A percentile compares a stretch with the other conserved stretches of the same genome.
Evolutionary conservation across 2,329 filamentous ascomycete species (phyloP).

Genomic region (Elsinoe fawcettii): DNA sequence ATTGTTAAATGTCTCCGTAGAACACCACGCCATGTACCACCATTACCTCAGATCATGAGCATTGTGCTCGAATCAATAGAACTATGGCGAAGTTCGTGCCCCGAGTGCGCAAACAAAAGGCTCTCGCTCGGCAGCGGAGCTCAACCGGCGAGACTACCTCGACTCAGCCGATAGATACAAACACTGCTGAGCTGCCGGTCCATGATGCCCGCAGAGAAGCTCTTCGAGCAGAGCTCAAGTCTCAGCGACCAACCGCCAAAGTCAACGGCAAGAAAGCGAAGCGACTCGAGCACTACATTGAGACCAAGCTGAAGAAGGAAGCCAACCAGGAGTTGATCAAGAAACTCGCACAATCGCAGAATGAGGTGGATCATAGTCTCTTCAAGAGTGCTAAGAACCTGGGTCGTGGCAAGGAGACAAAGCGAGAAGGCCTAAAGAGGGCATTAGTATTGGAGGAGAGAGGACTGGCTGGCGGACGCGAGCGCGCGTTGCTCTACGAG

Average conservation of each 20-base stretch:
- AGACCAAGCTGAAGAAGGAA: slow-evolving; percentile 89
- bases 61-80: neutral
- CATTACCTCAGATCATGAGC: neutral
- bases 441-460: slow-evolving; percentile 58
- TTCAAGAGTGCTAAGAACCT: slow-evolving; percentile 71
- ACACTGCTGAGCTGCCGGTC: slow-evolving; percentile 43
- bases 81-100: slow-evolving; percentile 46
- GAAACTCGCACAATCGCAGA: slow-evolving; percentile 59
- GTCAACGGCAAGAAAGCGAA: slow-evolving; percentile 60
- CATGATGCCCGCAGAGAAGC: slow-evolving; percentile 47
- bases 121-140: slow-evolving; percentile 55
- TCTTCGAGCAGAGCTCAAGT: slow-evolving; percentile 49
- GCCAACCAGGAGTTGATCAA: slow-evolving; percentile 78
- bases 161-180: slow-evolving; percentile 46
- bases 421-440: slow-evolving; percentile 58
- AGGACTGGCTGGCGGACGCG: slow-evolving; percentile 49
- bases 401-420: slow-evolving; percentile 64
- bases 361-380: slow-evolving; percentile 72
- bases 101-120: slow-evolving; percentile 53
- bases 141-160: neutral
- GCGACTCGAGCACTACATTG: slow-evolving; percentile 63
- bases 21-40: neutral
- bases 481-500: slow-evolving; percentile 42
- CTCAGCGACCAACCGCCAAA: slow-evolving; percentile 47
- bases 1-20: too few relatives aligned